Evolutionary conservation across 495 filamentous ascomycete species (phyloP).

Genomic region (Trichoderma orchidacearum): DNA sequence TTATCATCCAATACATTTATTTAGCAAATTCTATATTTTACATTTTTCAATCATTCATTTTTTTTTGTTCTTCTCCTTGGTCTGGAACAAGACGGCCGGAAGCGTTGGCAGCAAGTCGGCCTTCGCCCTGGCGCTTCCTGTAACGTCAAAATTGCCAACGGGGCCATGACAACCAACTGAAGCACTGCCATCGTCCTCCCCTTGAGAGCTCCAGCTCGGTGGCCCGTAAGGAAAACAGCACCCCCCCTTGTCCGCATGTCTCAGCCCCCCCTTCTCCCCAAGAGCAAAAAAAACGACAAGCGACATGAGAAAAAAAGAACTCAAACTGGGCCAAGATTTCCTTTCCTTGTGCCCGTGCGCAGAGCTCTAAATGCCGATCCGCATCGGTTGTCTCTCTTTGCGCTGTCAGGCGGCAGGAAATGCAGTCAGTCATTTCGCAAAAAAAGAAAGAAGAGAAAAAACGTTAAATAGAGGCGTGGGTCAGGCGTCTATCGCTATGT

Average conservation of each 20-base stretch:
- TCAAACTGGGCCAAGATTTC: background rate
- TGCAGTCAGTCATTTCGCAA: background rate
- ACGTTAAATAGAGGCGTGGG: too few species aligned
- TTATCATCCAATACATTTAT: too few species aligned
- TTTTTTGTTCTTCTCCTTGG: too few species aligned
- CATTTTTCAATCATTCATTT: too few species aligned
- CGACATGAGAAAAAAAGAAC: background rate
- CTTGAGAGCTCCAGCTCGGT: too few species aligned
- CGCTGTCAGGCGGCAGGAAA: background rate
- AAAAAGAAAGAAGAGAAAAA: background rate
- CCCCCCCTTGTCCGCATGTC: background rate
- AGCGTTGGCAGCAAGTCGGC: too few species aligned
- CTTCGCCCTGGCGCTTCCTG: background rate
- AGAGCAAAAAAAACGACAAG: background rate
- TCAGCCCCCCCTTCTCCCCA: background rate
- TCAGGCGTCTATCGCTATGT: background rate
- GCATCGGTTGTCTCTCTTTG: background rate
- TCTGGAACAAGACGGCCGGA: too few species aligned
- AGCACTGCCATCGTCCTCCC: background rate
- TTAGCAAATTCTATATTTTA: too few species aligned
- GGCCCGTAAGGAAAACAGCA: too few species aligned
- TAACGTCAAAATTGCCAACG: background rate
- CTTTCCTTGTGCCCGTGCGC: background rate
- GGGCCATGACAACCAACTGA: background rate
- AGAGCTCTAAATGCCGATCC: background rate